Evolutionary conservation across 805 yeast genomes (phyloP), one percentile per base, ranked within the genome.

Genomic region (Starmerella potacharoeniae): DNA sequence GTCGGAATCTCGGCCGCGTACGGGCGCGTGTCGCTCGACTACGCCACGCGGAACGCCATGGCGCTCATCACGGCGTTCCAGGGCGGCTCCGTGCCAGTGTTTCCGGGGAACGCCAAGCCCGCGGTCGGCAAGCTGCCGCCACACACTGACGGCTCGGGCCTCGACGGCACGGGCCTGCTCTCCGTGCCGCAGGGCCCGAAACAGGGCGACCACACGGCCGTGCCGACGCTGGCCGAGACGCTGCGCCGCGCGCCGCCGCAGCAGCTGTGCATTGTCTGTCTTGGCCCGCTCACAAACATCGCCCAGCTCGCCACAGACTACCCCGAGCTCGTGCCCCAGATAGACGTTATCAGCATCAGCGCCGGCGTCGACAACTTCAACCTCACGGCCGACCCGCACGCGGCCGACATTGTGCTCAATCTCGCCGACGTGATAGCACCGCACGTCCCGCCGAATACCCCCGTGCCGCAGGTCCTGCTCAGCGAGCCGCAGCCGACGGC

Each of bases 281-380:
- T 89, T 0, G 96, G 95, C 0, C 79, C 95, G 0, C 69, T 84
- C 61, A 88, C 96, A 5, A 84, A 87, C 63, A 66, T 85, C 14
- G 83, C 89, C 0, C 65, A 73, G 3, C 70, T 88, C 41, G 73
- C 84, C 39, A 60, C 66, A 30, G 68, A 68, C 44, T 75, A 77
- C 61, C 95, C 95, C 0, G 77, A 78, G 22, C 62, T 78, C 14
- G 75, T 70, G 54, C 45, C 66, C 1, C 72, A 75, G 51, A 72
- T 88, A 52, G 75, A 74, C 52, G 75, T 69, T 52, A 66, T 88
- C 16, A 75, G 85, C 22, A 86, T 88, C 95, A 95, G 95, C 13
- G 95, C 95, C 2, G 77, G 78, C 10, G 61, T 75, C 40, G 64
- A 67, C 34, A 95, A 88, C 66, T 87, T 85, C 72, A 88, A 88